These are phyloP conservation scores for Manihot esculenta DNA, from an alignment of 441 rosid species.

Conservation along the genomic window DNA sequence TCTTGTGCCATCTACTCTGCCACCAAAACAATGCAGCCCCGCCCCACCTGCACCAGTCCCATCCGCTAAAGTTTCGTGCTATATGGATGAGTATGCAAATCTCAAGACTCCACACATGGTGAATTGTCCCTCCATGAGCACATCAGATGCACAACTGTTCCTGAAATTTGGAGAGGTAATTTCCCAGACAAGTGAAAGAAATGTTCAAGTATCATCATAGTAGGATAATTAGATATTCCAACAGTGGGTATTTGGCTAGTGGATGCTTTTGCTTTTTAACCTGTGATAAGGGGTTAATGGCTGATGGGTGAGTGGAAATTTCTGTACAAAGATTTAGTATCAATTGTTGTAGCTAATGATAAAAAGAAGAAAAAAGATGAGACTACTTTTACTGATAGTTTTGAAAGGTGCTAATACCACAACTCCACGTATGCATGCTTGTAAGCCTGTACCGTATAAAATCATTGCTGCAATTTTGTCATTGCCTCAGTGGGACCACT, in stretches of 20 bases:
- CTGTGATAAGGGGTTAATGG: not conserved
- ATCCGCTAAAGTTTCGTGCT: constrained; percentile 50
- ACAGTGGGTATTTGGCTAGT: not conserved
- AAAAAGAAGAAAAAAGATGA: constrained; percentile 10
- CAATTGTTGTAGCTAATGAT: constrained; percentile 29
- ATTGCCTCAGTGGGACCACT: constrained; percentile 18
- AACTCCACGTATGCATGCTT: constrained; percentile 19
- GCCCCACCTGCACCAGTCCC: constrained; percentile 30
- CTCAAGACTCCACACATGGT: constrained; percentile 83
- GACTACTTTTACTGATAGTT: constrained; percentile 14
- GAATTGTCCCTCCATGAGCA: constrained; percentile 87
- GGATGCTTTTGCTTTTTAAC: not conserved
- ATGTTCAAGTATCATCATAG: not conserved
- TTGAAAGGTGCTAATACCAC: constrained; percentile 6
- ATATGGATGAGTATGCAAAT: constrained; percentile 83
- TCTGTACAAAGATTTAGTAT: constrained; percentile 31
- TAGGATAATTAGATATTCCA: not conserved
- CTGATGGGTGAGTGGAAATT: constrained; percentile 15
- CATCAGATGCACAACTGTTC: constrained; percentile 92
- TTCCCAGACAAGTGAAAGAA: constrained; percentile 55
- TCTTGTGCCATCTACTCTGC: constrained; percentile 41
- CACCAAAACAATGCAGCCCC: constrained; percentile 46
- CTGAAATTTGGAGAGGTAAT: constrained; percentile 91
- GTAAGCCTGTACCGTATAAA: not conserved
- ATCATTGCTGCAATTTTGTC: constrained; percentile 26